Evolutionary conservation across 2,329 filamentous ascomycete genomes (phyloP), one percentile per base, ranked within the genome.

Genomic region (Tolypocladium pustulatum): DNA sequence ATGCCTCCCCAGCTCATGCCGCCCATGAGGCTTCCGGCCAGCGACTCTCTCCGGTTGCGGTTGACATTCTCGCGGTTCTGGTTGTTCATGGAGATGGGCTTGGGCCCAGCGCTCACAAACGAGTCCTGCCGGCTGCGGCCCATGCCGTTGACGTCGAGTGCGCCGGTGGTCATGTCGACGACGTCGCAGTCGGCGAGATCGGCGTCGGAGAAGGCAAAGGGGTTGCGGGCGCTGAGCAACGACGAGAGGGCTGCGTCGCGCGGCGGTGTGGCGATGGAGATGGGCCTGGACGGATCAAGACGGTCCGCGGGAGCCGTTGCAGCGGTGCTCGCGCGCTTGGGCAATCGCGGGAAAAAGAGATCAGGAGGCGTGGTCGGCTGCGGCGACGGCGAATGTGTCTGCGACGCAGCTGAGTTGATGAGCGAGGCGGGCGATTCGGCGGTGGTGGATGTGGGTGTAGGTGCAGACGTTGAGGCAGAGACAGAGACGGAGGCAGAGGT

Each of bases 1-100:
- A 96, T 85, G 64, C 92, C 93, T 70, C 93, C 93, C 92, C 93
- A 99, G 75, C 92, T 97, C 87, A 96, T 91, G 67, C 93, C 92
- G 63, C 86, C 88, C 75, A 86, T 84, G 59, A 87, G 73, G 68
- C 84, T 87, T 55, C 83, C 84, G 20, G 83, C 84, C 38, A 87
- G 71, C 59, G 80, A 84, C 70, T 87, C 85, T 65, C 84, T 78
- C 62, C 84, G 79, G 57, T 77, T 80, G 61, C 83, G 80, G 68
- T 77, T 79, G 65, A 79, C 77, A 66, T 77, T 74, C 65, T 84
- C 81, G 72, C 83, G 80, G 68, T 85, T 85, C 56, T 82, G 79
- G 66, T 85, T 87, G 67, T 78, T 81, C 78, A 86, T 83, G 61
- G 83, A 85, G 64, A 87, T 87, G 65, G 85, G 84, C 71, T 85